A percentile compares a stretch with the other conserved stretches of the same genome.
Conservation (phyloP, 73 alveolate species). For the Blepharisma stoltei region DNA sequence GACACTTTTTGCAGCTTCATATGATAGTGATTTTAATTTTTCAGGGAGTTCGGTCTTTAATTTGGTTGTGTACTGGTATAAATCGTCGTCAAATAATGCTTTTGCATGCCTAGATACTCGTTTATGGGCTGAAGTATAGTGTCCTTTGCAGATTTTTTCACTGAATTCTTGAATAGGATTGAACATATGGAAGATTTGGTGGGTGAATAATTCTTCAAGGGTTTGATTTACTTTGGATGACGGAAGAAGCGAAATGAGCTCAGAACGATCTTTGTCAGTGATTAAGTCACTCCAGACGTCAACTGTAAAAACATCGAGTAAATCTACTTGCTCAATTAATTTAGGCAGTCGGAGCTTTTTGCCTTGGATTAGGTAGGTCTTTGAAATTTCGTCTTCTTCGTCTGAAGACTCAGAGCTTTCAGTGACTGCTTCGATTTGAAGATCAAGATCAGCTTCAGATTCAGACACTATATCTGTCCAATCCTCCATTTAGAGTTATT, state of each 20-base stretch:
- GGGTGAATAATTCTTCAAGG: constrained; percentile 16
- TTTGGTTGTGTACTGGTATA: neutral
- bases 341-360: neutral
- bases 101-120: neutral
- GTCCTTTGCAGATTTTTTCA: constrained; percentile 1
- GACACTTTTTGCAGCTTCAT: neutral
- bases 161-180: constrained; percentile 24
- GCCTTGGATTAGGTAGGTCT: neutral
- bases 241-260: constrained; percentile 13
- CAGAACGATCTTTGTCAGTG: constrained; percentile 17
- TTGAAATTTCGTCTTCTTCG: neutral
- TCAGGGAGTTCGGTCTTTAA: neutral
- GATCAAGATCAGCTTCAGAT: too few species aligned
- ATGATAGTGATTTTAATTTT: neutral
- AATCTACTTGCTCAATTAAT: constrained; percentile 5
- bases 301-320: constrained; percentile 14
- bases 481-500: too few species aligned
- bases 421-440: too few species aligned
- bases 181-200: constrained; percentile 24
- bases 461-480: too few species aligned
- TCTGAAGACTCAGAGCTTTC: too few species aligned
- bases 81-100: neutral
- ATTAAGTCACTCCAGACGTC: constrained; percentile 25
- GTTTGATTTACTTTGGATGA: neutral
- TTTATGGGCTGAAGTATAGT: neutral